A percentile compares a stretch with the other conserved stretches of the same genome.
Conservation (phyloP, 2,329 filamentous ascomycete genomes). For the Claviceps purpurea region DNA sequence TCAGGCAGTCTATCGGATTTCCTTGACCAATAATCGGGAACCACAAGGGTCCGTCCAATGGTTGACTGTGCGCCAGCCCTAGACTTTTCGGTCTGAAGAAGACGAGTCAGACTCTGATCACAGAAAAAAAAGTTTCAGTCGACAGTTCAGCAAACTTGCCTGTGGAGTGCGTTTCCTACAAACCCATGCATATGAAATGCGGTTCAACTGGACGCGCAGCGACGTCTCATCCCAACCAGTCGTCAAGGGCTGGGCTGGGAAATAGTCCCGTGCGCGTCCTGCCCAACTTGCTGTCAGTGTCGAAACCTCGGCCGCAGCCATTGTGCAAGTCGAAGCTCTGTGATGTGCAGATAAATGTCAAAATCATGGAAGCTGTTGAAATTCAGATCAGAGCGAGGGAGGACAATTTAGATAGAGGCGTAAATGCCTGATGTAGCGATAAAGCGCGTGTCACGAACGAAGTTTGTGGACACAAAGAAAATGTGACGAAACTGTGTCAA, state of each 20-base stretch:
- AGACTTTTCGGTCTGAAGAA: not conserved
- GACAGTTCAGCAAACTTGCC: not conserved
- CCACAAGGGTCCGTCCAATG: not conserved
- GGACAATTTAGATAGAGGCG: too few relatives aligned
- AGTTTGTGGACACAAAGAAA: too few relatives aligned
- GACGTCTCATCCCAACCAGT: conserved; percentile 14
- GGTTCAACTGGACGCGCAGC: conserved; percentile 21
- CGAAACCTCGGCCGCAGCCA: conserved; percentile 40
- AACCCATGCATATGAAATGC: conserved; percentile 21
- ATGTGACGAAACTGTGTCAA: not conserved
- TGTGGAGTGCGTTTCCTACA: not conserved
- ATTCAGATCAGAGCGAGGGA: not conserved
- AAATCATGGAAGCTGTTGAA: conserved; percentile 38
- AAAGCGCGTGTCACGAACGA: too few relatives aligned
- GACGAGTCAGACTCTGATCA: not conserved
- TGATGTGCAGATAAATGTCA: conserved; percentile 25
- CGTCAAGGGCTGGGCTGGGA: conserved; percentile 20
- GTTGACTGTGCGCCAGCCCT: not conserved
- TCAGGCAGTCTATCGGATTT: not conserved
- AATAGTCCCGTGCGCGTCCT: conserved; percentile 26
- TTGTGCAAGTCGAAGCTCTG: conserved; percentile 35
- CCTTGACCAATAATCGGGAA: conserved; percentile 2
- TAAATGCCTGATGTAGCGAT: too few relatives aligned
- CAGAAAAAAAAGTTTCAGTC: not conserved
- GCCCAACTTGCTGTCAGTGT: conserved; percentile 28